Conservation (phyloP, 108 stramenopile genomes). For the Skeletonema menzelii region DNA sequence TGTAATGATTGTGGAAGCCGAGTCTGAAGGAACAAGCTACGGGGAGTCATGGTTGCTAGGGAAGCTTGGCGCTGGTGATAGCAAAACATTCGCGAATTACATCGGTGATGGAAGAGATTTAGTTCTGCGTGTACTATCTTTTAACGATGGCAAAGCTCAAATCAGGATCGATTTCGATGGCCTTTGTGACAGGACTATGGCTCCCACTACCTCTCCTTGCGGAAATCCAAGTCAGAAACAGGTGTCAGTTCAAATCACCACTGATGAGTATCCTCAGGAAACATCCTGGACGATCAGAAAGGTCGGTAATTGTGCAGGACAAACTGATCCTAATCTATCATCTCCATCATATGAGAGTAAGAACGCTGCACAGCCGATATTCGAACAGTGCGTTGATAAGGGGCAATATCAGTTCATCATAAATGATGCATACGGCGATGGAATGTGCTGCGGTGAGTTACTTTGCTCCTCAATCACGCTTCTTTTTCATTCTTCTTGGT, state of each 20-base stretch:
- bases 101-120: neutral
- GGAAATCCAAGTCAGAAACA: too few species aligned
- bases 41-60: slow-evolving; percentile 5
- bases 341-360: neutral
- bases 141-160: neutral
- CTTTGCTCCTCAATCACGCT: too few species aligned
- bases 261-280: neutral
- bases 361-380: neutral
- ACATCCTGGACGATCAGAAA: neutral
- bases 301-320: neutral
- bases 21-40: neutral
- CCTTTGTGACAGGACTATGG: neutral
- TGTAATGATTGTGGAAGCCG: slow-evolving; percentile 15
- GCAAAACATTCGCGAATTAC: neutral
- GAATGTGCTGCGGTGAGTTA: neutral
- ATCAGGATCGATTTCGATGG: neutral
- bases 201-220: neutral
- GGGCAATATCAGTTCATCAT: slow-evolving; percentile 6
- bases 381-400: neutral
- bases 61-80: slow-evolving; percentile 1
- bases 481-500: too few species aligned
- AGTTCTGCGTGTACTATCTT: neutral
- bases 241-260: neutral
- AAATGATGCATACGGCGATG: neutral
- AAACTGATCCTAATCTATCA: neutral